Percentiles rank a stretch among this genome's conserved stretches.
Conservation (phyloP, 208 protist species). For the Wallacemonas sp. region DNA sequence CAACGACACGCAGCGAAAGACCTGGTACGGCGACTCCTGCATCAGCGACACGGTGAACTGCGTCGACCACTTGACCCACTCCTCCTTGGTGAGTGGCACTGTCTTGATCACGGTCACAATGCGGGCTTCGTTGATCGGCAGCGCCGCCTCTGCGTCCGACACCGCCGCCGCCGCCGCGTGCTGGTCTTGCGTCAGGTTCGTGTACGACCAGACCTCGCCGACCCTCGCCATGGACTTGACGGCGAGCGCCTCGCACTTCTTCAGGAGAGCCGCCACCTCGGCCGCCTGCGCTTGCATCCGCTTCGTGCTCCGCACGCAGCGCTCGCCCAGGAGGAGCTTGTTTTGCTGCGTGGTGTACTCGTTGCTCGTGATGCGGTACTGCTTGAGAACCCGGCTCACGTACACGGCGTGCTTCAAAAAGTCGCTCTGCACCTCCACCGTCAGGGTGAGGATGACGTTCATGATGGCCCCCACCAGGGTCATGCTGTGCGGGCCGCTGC, state of each 20-base stretch:
- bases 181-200: slow-evolving; percentile 43
- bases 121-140: slow-evolving; percentile 65
- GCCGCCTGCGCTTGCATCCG: slow-evolving; percentile 41
- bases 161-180: slow-evolving; percentile 4
- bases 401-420: slow-evolving; percentile 81
- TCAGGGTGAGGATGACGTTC: slow-evolving; percentile 69
- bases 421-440: slow-evolving; percentile 63
- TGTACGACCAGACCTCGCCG: slow-evolving; percentile 64
- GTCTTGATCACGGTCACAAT: slow-evolving; percentile 60
- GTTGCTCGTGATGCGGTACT: slow-evolving; percentile 51
- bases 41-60: slow-evolving; percentile 70
- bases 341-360: slow-evolving; percentile 72
- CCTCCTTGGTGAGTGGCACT: slow-evolving; percentile 70
- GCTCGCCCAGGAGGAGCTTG: slow-evolving; percentile 41
- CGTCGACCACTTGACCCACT: slow-evolving; percentile 78
- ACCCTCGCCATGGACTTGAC: slow-evolving; percentile 50
- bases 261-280: slow-evolving; percentile 51
- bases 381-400: slow-evolving; percentile 71
- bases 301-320: slow-evolving; percentile 38
- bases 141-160: slow-evolving; percentile 46
- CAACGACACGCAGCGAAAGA: slow-evolving; percentile 80
- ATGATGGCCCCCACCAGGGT: slow-evolving; percentile 66
- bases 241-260: slow-evolving; percentile 63
- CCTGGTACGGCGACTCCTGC: slow-evolving; percentile 83
- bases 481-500: slow-evolving; percentile 25